Conservation (phyloP, 352 stramenopile species). For the Pythium utonaiense region DNA sequence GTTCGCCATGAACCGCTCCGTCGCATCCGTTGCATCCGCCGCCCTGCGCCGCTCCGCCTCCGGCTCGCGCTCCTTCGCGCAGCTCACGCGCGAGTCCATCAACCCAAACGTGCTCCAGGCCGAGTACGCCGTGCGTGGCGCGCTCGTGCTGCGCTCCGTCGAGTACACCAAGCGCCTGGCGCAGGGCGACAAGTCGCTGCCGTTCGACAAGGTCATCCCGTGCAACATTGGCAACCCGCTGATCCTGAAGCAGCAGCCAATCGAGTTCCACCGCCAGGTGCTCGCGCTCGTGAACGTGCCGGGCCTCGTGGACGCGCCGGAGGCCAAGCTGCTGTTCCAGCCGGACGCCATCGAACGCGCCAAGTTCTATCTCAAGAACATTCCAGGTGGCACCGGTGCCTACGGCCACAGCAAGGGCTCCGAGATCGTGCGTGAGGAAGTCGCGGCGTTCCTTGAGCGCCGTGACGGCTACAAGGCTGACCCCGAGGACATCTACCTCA, state of each 20-base stretch:
- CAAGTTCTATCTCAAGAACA: conserved; percentile 85
- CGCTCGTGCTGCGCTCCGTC: conserved; percentile 77
- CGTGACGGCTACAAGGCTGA: conserved; percentile 90
- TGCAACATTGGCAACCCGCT: conserved; percentile 99
- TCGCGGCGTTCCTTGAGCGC: conserved; percentile 85
- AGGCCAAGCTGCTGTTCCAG: conserved; percentile 77
- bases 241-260: conserved; percentile 92
- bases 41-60: conserved; percentile 27
- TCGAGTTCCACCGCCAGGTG: conserved; percentile 93
- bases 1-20: conserved; percentile 9
- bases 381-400: conserved; percentile 86
- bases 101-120: conserved; percentile 77
- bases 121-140: conserved; percentile 88
- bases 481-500: conserved; percentile 96
- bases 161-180: conserved; percentile 74
- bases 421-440: conserved; percentile 83
- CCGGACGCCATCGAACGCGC: conserved; percentile 84
- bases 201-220: conserved; percentile 94
- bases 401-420: conserved; percentile 93
- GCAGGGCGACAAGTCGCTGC: conserved; percentile 61
- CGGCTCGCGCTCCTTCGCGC: conserved; percentile 44
- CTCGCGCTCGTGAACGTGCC: conserved; percentile 89
- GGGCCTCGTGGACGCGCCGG: conserved; percentile 79
- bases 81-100: conserved; percentile 73
- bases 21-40: conserved; percentile 9